Evolutionary conservation across 192 early-diverging fungal species (phyloP).

Genomic region (Phycomyces nitens): DNA sequence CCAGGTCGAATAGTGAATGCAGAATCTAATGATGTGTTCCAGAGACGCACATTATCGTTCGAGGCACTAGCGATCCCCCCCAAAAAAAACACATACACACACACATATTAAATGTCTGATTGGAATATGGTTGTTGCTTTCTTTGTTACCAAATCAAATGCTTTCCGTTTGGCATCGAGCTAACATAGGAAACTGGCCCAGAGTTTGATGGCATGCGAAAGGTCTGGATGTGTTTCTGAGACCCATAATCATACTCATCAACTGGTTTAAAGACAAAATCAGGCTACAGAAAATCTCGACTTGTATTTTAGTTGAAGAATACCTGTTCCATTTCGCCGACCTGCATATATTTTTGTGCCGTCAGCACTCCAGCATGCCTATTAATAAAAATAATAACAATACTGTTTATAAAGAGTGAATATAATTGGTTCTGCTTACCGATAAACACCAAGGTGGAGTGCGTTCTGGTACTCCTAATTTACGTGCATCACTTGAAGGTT

Average conservation of each 20-base stretch:
- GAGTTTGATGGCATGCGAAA: constrained; percentile 84
- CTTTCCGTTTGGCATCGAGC: constrained; percentile 72
- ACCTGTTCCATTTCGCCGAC: constrained; percentile 84
- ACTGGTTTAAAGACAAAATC: constrained; percentile 33
- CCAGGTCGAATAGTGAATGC: constrained; percentile 38
- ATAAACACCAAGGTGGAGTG: constrained; percentile 73
- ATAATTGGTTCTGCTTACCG: constrained; percentile 36
- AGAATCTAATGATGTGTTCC: constrained; percentile 66
- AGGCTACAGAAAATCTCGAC: background rate
- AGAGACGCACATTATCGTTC: constrained; percentile 88
- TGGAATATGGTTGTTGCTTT: too few relatives aligned
- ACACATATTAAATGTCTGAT: too few relatives aligned
- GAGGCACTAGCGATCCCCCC: constrained; percentile 61
- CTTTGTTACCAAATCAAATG: constrained; percentile 75
- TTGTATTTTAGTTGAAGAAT: background rate
- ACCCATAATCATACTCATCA: constrained; percentile 84
- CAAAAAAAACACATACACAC: background rate
- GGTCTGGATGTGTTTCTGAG: constrained; percentile 61
- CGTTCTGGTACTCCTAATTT: constrained; percentile 50
- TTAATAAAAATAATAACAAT: constrained; percentile 1
- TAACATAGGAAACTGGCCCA: constrained; percentile 80
- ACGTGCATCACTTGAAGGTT: constrained; percentile 47
- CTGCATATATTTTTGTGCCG: constrained; percentile 77
- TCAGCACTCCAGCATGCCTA: constrained; percentile 82
- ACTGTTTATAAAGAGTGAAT: background rate